These are phyloP conservation scores for Penicillium expansum DNA, from an alignment of 2,329 filamentous ascomycete genomes.

Conservation along the genomic window DNA sequence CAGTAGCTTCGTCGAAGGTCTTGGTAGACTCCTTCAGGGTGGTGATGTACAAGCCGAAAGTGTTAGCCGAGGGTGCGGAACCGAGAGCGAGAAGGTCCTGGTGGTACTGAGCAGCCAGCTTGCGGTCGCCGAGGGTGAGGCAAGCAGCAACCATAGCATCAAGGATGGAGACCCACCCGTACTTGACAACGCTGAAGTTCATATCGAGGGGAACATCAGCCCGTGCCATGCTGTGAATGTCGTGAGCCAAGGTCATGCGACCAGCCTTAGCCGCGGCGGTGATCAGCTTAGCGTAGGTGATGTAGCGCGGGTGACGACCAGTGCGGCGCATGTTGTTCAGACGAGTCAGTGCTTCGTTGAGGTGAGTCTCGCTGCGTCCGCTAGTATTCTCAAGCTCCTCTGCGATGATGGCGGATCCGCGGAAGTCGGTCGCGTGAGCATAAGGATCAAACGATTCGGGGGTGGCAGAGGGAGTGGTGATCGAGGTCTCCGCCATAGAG, in stretches of 20 bases:
- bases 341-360: constrained; percentile 76
- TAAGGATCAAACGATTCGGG: constrained; percentile 92
- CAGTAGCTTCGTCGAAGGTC: constrained; percentile 95
- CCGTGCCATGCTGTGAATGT: constrained; percentile 85
- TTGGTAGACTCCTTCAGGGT: constrained; percentile 95
- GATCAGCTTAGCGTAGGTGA: constrained; percentile 95
- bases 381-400: constrained; percentile 81
- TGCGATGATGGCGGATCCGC: constrained; percentile 84
- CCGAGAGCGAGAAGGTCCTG: constrained; percentile 89
- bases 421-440: constrained; percentile 84
- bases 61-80: constrained; percentile 90
- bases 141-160: constrained; percentile 96
- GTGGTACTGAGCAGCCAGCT: constrained; percentile 80
- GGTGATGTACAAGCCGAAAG: constrained; percentile 98
- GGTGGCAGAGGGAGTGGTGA: constrained; percentile 58
- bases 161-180: constrained; percentile 94
- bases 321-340: constrained; percentile 92
- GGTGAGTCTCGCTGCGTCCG: constrained; percentile 67
- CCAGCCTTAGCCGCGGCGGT: constrained; percentile 81
- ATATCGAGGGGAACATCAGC: constrained; percentile 80
- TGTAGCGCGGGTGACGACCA: constrained; percentile 89
- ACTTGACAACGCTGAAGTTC: constrained; percentile 83
- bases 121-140: constrained; percentile 76
- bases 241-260: constrained; percentile 76
- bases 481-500: constrained; percentile 44